Conservation (phyloP, 768 basidiomycete species). For the Lactarius deliciosus region DNA sequence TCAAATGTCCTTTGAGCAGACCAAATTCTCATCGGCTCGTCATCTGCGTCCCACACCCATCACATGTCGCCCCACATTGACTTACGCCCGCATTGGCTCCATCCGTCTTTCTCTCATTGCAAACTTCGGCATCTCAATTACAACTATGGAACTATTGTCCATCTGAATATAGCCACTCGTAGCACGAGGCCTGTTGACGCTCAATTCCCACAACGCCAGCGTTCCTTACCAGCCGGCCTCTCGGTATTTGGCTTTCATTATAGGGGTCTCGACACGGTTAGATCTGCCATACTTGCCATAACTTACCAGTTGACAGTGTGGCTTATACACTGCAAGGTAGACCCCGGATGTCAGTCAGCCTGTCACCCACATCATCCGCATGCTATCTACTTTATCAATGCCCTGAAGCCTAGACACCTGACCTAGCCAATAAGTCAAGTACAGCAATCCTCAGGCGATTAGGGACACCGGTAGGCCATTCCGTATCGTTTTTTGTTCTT, state of each 20-base stretch:
- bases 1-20: background rate
- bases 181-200: conserved; percentile 9
- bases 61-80: conserved; percentile 9
- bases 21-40: conserved; percentile 1
- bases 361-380: background rate
- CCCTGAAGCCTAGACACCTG: conserved; percentile 2
- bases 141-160: conserved; percentile 3
- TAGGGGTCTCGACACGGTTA: background rate
- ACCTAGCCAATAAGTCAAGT: conserved; percentile 16
- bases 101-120: conserved; percentile 2
- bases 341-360: background rate
- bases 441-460: background rate
- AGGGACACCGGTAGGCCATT: background rate
- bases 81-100: conserved; percentile 19
- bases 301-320: background rate
- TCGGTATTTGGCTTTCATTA: background rate
- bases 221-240: background rate
- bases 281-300: background rate
- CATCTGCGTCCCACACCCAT: conserved; percentile 10
- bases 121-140: background rate
- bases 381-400: conserved; percentile 12
- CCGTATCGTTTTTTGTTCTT: background rate
- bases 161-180: conserved; percentile 11
- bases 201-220: background rate
- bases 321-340: background rate